Percentiles rank a stretch among this genome's conserved stretches.
phyloP scores from a whole-genome alignment of 164 flowering plant genomes.

The Sextonia rubra region DNA sequence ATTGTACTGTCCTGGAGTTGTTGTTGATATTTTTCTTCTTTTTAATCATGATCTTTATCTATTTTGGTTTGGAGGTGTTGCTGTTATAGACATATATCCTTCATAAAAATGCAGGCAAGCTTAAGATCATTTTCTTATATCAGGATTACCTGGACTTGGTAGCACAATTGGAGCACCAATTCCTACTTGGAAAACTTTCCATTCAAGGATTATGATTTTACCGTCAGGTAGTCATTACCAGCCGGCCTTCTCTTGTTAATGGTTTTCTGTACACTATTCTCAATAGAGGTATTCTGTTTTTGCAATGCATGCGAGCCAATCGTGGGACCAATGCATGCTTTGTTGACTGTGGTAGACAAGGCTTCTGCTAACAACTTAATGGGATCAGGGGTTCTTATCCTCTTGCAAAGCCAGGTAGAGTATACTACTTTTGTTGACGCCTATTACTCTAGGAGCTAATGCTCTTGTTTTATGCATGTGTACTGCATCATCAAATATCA shows the following conservation, averaged over 20 bases:
- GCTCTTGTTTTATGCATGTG: background rate
- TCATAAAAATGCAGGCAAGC: background rate
- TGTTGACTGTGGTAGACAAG: conserved; percentile 64
- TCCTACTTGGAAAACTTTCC: conserved; percentile 86
- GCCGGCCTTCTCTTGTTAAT: background rate
- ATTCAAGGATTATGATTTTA: conserved; percentile 96
- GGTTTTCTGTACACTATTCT: conserved; percentile 2
- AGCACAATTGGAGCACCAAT: conserved; percentile 98
- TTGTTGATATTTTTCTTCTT: background rate
- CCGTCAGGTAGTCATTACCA: conserved; percentile 62
- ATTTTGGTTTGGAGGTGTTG: background rate
- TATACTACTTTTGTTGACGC: background rate
- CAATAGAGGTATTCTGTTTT: background rate
- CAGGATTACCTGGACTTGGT: conserved; percentile 97
- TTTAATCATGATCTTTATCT: background rate
- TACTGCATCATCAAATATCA: background rate
- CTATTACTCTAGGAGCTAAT: background rate
- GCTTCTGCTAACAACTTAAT: conserved; percentile 53
- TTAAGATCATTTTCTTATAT: background rate
- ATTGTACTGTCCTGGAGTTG: background rate
- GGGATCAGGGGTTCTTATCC: conserved; percentile 89
- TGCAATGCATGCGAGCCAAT: conserved; percentile 52
- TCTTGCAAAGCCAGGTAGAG: conserved; percentile 86
- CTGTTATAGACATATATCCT: background rate
- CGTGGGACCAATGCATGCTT: conserved; percentile 89